Conservation (phyloP, 2,329 filamentous ascomycete genomes). For the Xylariaceae sp. region DNA sequence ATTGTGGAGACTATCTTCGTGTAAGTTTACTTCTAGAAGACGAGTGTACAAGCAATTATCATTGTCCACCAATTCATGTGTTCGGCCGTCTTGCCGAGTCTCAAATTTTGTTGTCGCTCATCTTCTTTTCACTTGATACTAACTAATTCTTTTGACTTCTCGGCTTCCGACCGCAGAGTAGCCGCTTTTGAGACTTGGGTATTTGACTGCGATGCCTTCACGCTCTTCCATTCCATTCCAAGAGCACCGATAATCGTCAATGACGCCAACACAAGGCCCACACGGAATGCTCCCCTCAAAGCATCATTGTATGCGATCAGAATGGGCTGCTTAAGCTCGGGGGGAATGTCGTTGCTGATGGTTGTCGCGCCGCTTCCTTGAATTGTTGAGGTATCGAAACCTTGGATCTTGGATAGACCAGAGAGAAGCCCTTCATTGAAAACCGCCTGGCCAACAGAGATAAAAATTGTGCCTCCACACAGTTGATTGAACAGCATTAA, state of each 20-base stretch:
- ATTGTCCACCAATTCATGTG: no score
- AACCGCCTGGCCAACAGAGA: constrained; percentile 42
- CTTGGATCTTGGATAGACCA: constrained; percentile 29
- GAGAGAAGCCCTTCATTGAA: constrained; percentile 38
- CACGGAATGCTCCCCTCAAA: background rate
- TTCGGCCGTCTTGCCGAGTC: no score
- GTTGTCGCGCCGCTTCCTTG: constrained; percentile 26
- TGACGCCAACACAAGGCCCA: background rate
- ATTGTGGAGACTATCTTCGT: no score
- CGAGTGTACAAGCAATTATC: no score
- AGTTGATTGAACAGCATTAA: constrained; percentile 43
- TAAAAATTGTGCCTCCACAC: constrained; percentile 43
- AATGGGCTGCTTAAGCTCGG: background rate
- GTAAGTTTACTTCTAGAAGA: no score
- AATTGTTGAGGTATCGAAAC: constrained; percentile 23
- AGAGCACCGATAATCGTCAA: background rate
- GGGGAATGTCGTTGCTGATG: background rate
- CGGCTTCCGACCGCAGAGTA: no score
- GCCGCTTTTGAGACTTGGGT: no score
- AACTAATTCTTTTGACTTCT: no score
- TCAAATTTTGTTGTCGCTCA: no score
- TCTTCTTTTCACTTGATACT: no score
- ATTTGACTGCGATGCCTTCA: background rate
- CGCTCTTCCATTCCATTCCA: constrained; percentile 5
- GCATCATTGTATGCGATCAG: constrained; percentile 1